Conservation (phyloP, 495 filamentous ascomycete species). For the Pseudoneurospora amorphoporcata region DNA sequence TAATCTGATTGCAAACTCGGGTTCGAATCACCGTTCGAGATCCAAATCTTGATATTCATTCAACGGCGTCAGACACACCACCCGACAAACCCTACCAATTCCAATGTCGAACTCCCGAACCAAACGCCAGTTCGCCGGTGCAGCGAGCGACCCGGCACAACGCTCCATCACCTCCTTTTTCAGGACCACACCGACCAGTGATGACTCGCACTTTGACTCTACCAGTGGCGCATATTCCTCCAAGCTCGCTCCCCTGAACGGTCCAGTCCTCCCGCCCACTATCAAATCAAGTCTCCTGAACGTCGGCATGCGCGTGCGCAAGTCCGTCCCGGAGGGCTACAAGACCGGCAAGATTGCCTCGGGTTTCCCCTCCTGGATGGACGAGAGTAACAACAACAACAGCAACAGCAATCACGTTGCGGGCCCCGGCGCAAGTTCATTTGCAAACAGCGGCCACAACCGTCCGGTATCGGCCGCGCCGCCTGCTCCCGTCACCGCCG, state of each 20-base stretch:
- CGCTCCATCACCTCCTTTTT: slow-evolving; percentile 43
- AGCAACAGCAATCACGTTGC: neutral
- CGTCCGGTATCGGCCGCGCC: neutral
- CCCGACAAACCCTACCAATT: neutral
- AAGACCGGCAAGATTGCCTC: slow-evolving; percentile 53
- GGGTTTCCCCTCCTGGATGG: slow-evolving; percentile 35
- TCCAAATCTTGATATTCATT: neutral
- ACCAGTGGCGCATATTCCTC: neutral
- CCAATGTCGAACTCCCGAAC: slow-evolving; percentile 34
- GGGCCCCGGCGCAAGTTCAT: neutral
- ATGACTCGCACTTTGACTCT: slow-evolving; percentile 5
- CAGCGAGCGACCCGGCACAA: slow-evolving; percentile 38
- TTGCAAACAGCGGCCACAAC: slow-evolving; percentile 9
- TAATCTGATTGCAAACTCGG: neutral
- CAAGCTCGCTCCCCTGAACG: slow-evolving; percentile 22
- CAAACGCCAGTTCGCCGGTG: slow-evolving; percentile 42
- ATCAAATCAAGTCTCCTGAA: slow-evolving; percentile 70
- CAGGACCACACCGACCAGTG: neutral
- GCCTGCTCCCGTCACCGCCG: neutral
- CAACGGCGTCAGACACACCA: neutral
- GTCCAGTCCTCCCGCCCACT: slow-evolving; percentile 44
- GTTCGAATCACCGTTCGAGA: neutral
- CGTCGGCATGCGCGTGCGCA: slow-evolving; percentile 89
- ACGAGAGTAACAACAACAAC: slow-evolving; percentile 8
- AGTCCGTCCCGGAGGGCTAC: slow-evolving; percentile 85